Evolutionary conservation across 768 basidiomycete genomes (phyloP).

Genomic region (Podaxis rugospora): DNA sequence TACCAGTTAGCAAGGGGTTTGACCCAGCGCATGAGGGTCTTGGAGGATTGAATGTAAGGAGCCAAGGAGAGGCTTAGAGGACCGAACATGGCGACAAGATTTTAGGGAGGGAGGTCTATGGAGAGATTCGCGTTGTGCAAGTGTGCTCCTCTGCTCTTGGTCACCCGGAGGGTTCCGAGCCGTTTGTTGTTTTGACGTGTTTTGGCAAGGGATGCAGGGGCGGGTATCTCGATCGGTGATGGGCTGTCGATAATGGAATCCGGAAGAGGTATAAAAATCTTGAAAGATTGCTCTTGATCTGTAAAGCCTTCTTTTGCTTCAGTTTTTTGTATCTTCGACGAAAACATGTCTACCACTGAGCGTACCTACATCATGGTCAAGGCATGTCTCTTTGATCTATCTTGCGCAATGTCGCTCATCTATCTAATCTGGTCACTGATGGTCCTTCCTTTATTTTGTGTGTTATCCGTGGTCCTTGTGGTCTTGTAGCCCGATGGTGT

Average conservation of each 20-base stretch:
- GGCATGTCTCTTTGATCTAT: slow-evolving; percentile 35
- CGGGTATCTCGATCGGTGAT: slow-evolving; percentile 11
- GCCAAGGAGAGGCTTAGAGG: slow-evolving; percentile 76
- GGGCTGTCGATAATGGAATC: slow-evolving; percentile 8
- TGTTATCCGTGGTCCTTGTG: not conserved
- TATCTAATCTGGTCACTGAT: slow-evolving; percentile 12
- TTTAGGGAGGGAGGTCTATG: slow-evolving; percentile 11
- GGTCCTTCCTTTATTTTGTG: not conserved
- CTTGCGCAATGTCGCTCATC: not conserved
- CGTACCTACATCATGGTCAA: slow-evolving; percentile 99
- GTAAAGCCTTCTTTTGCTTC: slow-evolving; percentile 11
- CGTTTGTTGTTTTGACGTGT: slow-evolving; percentile 35
- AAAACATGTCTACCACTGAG: slow-evolving; percentile 66
- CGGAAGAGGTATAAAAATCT: slow-evolving; percentile 18
- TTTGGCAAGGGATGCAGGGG: slow-evolving; percentile 24
- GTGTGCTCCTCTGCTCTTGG: slow-evolving; percentile 7
- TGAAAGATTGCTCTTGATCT: slow-evolving; percentile 13
- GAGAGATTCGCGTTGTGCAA: slow-evolving; percentile 8
- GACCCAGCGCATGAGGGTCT: slow-evolving; percentile 61
- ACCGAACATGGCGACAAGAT: slow-evolving; percentile 41
- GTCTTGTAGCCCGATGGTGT: slow-evolving; percentile 88
- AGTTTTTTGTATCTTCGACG: slow-evolving; percentile 10
- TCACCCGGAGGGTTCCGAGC: slow-evolving; percentile 34
- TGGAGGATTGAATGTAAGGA: slow-evolving; percentile 65
- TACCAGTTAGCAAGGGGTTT: slow-evolving; percentile 84